phyloP scores from a whole-genome alignment of 139 green algal species.

The Pseudopediastrum boryanum region DNA sequence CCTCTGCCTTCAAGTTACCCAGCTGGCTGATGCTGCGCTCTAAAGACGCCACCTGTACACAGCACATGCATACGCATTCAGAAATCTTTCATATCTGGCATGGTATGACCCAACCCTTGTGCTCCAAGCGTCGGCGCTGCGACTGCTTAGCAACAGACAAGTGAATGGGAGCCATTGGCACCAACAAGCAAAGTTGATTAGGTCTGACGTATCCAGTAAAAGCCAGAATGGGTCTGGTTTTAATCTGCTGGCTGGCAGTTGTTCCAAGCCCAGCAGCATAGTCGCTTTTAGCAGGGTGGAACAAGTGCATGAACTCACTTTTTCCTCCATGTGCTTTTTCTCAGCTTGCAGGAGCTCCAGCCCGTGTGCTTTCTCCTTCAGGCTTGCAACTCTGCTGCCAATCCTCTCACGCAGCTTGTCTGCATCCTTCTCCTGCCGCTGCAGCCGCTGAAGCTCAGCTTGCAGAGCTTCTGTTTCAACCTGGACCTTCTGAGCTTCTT shows the following conservation, averaged over 20 bases:
- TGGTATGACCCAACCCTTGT: too few relatives aligned
- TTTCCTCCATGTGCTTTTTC: slow-evolving; percentile 30
- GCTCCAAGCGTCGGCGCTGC: too few relatives aligned
- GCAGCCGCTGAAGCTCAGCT: not conserved
- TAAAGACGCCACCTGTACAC: not conserved
- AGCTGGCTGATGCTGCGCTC: not conserved
- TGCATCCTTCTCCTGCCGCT: slow-evolving; percentile 26
- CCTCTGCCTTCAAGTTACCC: not conserved
- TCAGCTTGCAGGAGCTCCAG: slow-evolving; percentile 10
- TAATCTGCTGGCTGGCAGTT: not conserved
- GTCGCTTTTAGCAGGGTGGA: too few relatives aligned
- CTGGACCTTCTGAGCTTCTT: too few relatives aligned
- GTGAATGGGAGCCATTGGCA: too few relatives aligned
- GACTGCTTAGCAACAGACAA: not conserved
- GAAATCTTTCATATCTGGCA: too few relatives aligned
- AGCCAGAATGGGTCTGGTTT: not conserved
- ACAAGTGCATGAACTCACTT: slow-evolving; percentile 3
- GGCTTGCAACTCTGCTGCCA: not conserved
- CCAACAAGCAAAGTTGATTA: too few relatives aligned
- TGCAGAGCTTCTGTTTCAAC: slow-evolving; percentile 2
- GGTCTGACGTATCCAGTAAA: not conserved
- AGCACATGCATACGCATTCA: not conserved
- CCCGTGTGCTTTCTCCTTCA: slow-evolving; percentile 12
- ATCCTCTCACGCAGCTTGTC: slow-evolving; percentile 20
- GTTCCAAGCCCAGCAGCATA: too few relatives aligned